phyloP scores from a whole-genome alignment of 2,329 filamentous ascomycete genomes.

The Bipolaris zeicola region DNA sequence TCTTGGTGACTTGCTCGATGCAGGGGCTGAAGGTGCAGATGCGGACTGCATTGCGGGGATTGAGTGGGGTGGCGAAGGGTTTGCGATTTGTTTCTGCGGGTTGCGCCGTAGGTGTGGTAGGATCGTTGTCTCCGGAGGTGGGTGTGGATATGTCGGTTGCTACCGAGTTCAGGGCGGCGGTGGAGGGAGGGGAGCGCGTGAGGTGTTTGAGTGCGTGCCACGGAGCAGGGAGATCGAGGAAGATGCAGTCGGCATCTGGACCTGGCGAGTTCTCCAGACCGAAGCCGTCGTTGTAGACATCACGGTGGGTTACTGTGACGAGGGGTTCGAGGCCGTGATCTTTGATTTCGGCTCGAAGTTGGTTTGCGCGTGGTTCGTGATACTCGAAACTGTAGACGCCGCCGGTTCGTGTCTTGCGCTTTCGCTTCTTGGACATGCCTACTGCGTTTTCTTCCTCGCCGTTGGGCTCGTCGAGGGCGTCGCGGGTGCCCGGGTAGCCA shows the following conservation, averaged over 20 bases:
- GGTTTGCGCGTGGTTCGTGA: conserved; percentile 72
- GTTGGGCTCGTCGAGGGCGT: conserved; percentile 11
- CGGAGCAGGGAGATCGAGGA: conserved; percentile 79
- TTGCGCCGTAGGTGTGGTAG: conserved; percentile 3
- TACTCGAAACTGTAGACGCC: conserved; percentile 85
- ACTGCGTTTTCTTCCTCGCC: conserved; percentile 42
- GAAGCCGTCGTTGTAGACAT: conserved; percentile 80
- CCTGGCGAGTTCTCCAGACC: conserved; percentile 51
- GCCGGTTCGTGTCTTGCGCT: conserved; percentile 55
- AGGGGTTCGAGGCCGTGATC: conserved; percentile 69
- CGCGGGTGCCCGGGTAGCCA: conserved; percentile 60
- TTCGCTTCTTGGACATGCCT: conserved; percentile 27
- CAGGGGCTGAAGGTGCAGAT: conserved; percentile 96
- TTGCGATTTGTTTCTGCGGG: conserved; percentile 13
- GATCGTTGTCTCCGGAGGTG: conserved; percentile 43
- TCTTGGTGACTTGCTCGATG: conserved; percentile 92
- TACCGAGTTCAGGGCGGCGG: conserved; percentile 33
- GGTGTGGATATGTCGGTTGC: conserved; percentile 46
- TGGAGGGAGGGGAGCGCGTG: conserved; percentile 56
- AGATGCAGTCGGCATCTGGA: conserved; percentile 68
- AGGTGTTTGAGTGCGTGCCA: conserved; percentile 80
- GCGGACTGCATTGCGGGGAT: conserved; percentile 72
- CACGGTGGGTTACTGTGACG: conserved; percentile 75
- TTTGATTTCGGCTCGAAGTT: conserved; percentile 71
- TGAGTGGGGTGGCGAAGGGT: conserved; percentile 61